Evolutionary conservation across 768 basidiomycete genomes (phyloP), one percentile per base, ranked within the genome.

Genomic region (Cyathus striatus): DNA sequence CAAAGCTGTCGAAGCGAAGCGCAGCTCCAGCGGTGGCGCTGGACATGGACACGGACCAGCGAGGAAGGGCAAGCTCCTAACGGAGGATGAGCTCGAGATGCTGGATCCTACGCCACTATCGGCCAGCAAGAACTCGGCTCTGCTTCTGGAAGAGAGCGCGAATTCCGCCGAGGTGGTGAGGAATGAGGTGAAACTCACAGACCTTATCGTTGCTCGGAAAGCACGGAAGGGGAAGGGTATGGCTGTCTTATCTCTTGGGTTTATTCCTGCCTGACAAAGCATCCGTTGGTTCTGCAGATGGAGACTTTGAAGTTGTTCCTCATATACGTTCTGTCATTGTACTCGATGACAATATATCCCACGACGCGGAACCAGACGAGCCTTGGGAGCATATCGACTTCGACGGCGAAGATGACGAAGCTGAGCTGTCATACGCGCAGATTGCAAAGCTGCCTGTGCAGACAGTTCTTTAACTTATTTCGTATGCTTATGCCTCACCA

Each of bases 221-320:
- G 52, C 63, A 34, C 66, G 67, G 36, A 70, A 70, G 59, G 55
- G 48, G 47, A 64, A 63, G 43, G 70, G 76, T 73, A 57, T n/a
- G n/a, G n/a, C n/a, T n/a, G 43, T 68, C 55, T 45, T 45, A 13
- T 30, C 30, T 36, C 21, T 36, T 26, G n/a, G n/a, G n/a, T 42
- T 37, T 56, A 40, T 37, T 35, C 23, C 38, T 47, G 39, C 16
- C 13, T 18, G 22, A 16, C 26, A 40, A 30, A 37, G 24, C 40
- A 30, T 20, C 17, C 4, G 18, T 32, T 22, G 27, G 36, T 21
- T 10, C 34, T 16, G 18, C 49, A 71, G 78, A 68, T 21, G 67
- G 66, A 26, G 79, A 79, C 42, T 83, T 79, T 49, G 79, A 81
- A 60, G 54, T 81, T 20, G 60, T 83, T 9, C 78, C 78, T 3